Conservation (phyloP, 352 stramenopile genomes). For the Globisporangium solare region DNA sequence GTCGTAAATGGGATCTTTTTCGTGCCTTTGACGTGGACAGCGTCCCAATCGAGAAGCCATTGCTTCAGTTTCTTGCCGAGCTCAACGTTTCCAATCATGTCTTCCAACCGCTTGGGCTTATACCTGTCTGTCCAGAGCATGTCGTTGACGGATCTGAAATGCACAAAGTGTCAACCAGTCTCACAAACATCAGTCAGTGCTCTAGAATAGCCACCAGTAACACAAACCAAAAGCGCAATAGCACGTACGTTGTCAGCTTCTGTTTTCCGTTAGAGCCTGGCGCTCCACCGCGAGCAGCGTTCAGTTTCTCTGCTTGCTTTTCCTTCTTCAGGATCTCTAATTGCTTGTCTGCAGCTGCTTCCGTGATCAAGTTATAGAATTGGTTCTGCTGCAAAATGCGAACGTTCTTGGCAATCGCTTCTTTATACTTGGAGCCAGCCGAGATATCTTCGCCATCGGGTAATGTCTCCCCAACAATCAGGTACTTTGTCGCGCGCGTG, state of each 20-base stretch:
- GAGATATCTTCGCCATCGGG: slow-evolving; percentile 64
- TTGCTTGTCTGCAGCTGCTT: slow-evolving; percentile 62
- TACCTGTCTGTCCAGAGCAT: slow-evolving; percentile 97
- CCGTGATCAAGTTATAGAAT: slow-evolving; percentile 84
- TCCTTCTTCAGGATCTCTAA: slow-evolving; percentile 46
- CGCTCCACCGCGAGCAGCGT: slow-evolving; percentile 25
- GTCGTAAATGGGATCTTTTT: slow-evolving; percentile 78
- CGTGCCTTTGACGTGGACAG: slow-evolving; percentile 75
- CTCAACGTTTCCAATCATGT: slow-evolving; percentile 95
- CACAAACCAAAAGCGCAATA: slow-evolving; percentile 1
- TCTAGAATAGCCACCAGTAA: slow-evolving; percentile 6
- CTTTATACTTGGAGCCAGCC: slow-evolving; percentile 84
- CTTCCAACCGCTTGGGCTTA: slow-evolving; percentile 84
- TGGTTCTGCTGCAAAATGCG: slow-evolving; percentile 81
- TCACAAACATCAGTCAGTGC: neutral
- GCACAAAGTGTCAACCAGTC: neutral
- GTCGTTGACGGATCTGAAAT: slow-evolving; percentile 26
- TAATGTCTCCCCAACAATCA: slow-evolving; percentile 63
- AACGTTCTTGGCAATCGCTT: slow-evolving; percentile 82
- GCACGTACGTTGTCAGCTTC: slow-evolving; percentile 31
- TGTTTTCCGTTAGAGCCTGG: slow-evolving; percentile 52
- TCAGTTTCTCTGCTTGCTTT: slow-evolving; percentile 50
- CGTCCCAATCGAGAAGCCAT: slow-evolving; percentile 84
- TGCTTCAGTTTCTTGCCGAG: slow-evolving; percentile 81
- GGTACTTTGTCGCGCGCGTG: slow-evolving; percentile 68